Conservation (phyloP, 148 eudicot genomes). For the Nyssa sinensis region DNA sequence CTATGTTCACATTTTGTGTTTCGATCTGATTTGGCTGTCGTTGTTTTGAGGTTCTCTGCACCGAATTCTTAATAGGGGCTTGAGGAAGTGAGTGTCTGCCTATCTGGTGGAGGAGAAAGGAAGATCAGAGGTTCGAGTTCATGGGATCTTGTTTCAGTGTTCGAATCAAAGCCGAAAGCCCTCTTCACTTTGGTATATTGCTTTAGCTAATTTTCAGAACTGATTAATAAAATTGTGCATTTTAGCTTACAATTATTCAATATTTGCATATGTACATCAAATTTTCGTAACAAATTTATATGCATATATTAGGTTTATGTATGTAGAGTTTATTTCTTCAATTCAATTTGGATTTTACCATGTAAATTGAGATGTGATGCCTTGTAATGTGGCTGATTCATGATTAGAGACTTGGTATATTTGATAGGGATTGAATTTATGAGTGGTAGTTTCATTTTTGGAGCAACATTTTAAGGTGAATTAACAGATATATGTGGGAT, state of each 20-base stretch:
- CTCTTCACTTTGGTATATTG: constrained; percentile 25
- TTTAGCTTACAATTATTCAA: not conserved
- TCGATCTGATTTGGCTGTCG: not conserved
- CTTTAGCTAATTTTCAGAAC: not conserved
- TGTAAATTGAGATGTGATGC: not conserved
- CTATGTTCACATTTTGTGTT: not conserved
- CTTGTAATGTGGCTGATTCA: not conserved
- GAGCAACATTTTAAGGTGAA: not conserved
- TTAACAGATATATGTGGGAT: not conserved
- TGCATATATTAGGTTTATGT: no score
- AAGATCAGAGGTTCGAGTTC: not conserved
- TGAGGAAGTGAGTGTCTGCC: not conserved
- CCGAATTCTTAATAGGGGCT: not conserved
- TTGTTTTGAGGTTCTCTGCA: not conserved
- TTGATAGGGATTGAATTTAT: not conserved
- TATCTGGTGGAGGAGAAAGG: not conserved
- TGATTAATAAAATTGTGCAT: not conserved
- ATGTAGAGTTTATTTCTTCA: no score
- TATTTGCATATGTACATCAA: no score
- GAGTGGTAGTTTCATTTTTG: not conserved
- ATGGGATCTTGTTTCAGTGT: constrained; percentile 81
- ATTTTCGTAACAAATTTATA: no score
- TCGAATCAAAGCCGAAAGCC: constrained; percentile 49
- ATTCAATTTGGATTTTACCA: not conserved
- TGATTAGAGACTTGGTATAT: no score